Percentiles rank a stretch among this genome's conserved stretches.
Conservation (phyloP, 305 asterid species). For the Rubia balearica region DNA sequence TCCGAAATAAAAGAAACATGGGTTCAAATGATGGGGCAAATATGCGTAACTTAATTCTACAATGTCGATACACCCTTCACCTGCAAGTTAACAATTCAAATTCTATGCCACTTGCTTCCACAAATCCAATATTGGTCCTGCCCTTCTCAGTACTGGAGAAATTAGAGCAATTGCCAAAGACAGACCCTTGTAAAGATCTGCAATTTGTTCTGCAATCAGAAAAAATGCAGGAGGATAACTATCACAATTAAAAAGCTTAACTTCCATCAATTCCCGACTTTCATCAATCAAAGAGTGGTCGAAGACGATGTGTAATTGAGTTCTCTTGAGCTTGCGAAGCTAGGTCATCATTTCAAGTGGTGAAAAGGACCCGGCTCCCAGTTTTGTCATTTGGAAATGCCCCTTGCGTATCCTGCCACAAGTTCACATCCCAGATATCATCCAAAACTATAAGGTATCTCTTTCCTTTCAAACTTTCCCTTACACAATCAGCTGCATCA, state of each 20-base stretch:
- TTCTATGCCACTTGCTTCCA: constrained; percentile 11
- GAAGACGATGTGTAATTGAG: neutral
- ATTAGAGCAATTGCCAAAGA: constrained; percentile 9
- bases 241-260: neutral
- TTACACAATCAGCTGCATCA: neutral
- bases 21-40: constrained; percentile 10
- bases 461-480: constrained; percentile 1
- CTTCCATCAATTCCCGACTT: constrained; percentile 10
- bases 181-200: constrained; percentile 8
- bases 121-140: neutral
- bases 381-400: constrained; percentile 10
- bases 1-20: constrained; percentile 15
- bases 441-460: constrained; percentile 14
- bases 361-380: constrained; percentile 13
- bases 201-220: neutral
- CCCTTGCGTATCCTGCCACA: constrained; percentile 5
- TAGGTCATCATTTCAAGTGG: neutral
- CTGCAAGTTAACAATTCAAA: neutral
- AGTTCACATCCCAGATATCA: constrained; percentile 5
- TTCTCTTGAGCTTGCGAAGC: neutral
- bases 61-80: neutral
- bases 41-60: constrained; percentile 14
- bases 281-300: neutral
- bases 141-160: neutral
- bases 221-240: neutral